phyloP scores from a whole-genome alignment of 1,284 basidiomycete species.

The Gomphus sp. region DNA sequence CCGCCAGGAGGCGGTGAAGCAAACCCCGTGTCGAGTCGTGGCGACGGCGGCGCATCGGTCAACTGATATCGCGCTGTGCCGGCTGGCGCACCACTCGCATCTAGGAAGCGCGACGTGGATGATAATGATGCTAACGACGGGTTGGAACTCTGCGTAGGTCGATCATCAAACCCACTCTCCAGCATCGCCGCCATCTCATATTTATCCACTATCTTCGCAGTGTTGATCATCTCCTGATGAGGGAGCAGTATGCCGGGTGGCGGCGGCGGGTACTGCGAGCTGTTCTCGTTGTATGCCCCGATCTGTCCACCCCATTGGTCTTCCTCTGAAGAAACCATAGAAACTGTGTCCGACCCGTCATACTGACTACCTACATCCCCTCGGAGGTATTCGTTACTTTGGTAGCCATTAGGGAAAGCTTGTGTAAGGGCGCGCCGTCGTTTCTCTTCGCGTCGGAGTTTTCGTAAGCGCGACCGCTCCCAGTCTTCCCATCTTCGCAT shows the following conservation, averaged over 20 bases:
- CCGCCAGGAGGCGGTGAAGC: conserved; percentile 32
- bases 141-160: conserved; percentile 21
- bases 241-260: conserved; percentile 58
- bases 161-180: conserved; percentile 79
- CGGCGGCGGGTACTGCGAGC: conserved; percentile 69
- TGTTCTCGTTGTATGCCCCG: conserved; percentile 83
- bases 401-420: conserved; percentile 57
- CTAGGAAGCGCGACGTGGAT: conserved; percentile 11
- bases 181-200: conserved; percentile 84
- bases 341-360: conserved; percentile 67
- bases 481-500: conserved; percentile 98
- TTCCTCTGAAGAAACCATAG: conserved; percentile 81
- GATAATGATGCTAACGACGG: conserved; percentile 3
- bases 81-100: conserved; percentile 21
- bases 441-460: conserved; percentile 84
- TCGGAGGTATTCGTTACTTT: conserved; percentile 51
- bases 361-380: conserved; percentile 49
- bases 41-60: conserved; percentile 38
- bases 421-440: conserved; percentile 75
- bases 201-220: conserved; percentile 57
- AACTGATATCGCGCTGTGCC: conserved; percentile 50
- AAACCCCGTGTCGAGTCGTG: conserved; percentile 42
- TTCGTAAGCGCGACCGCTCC: conserved; percentile 94
- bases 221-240: conserved; percentile 31
- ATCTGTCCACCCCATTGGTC: conserved; percentile 89